Evolutionary conservation across 352 stramenopile species (phyloP), one percentile per base, ranked within the genome.

Genomic region (Globisporangium middletonii): DNA sequence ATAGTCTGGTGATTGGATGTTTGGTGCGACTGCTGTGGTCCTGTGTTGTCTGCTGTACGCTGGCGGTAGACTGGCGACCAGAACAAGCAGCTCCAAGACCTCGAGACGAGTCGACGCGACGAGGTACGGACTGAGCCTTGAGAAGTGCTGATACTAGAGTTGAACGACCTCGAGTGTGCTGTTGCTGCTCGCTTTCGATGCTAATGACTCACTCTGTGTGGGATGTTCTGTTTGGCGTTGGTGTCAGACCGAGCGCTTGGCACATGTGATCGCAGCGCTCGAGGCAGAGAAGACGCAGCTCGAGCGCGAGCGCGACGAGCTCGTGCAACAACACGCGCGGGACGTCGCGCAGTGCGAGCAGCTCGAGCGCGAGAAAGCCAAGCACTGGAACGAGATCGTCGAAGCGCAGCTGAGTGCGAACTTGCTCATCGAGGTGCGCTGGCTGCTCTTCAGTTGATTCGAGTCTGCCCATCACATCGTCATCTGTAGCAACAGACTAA

Each of bases 371-470:
- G 76, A 88, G 51, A 88, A 89, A 46, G 70, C 75, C 8, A 77
- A 79, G 44, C 75, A 86, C 44, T 86, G 71, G 74, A 89, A 85
- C 48, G 79, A 90, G 37, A 87, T 89, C 60, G 74, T 88, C 27
- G 55, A 73, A 19, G 78, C 73, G 11, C 79, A 92, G 67, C 59
- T 89, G 16, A 89, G 79, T 55, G 77, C 82, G 23, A 89, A 89
- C 48, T 50, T 88, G 42, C 65, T 88, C 19, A 89, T 92, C 45
- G 82, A 92, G 70, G 78, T 88, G 69, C 35, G 55, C 18, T 38
- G 33, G 55, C 18, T 38, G 33, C 33, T 38, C 33, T 38, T 38
- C 33, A 38, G 33, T 13, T 13, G 33, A 38, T 7, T 9, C 33
- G 33, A 38, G 33, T 9, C 33, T 38, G 1, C 12, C 33, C 9